Conservation (phyloP, 768 basidiomycete species). For the Cystofilobasidium macerans region DNA sequence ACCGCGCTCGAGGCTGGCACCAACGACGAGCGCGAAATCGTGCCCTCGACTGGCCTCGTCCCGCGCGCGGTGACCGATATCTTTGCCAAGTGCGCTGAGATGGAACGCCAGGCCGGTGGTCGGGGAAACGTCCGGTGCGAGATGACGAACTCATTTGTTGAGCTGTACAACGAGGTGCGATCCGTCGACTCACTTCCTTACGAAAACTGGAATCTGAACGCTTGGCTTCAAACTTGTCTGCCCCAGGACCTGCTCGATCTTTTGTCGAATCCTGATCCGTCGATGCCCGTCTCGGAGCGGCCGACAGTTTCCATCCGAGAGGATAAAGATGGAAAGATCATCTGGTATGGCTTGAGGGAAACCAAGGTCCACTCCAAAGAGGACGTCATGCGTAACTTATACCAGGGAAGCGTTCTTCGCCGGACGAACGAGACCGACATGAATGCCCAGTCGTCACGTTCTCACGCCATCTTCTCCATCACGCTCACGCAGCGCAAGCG, state of each 20-base stretch:
- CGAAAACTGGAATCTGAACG: too few relatives aligned
- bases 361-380: conserved; percentile 67
- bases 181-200: too few relatives aligned
- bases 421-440: conserved; percentile 96
- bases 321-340: conserved; percentile 90
- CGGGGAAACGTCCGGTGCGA: conserved; percentile 51
- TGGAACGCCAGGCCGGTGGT: conserved; percentile 56
- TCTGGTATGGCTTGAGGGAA: conserved; percentile 92
- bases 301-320: conserved; percentile 70
- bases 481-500: conserved; percentile 79
- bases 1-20: conserved; percentile 45
- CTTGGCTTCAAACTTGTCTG: background rate
- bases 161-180: conserved; percentile 82
- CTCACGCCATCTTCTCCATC: conserved; percentile 96
- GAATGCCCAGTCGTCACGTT: conserved; percentile 96
- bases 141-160: conserved; percentile 55
- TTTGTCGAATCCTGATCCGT: conserved; percentile 44
- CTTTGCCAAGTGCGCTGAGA: conserved; percentile 63
- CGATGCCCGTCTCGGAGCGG: conserved; percentile 54
- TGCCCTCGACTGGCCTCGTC: conserved; percentile 57
- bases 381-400: conserved; percentile 81
- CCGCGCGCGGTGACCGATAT: conserved; percentile 84
- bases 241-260: conserved; percentile 78
- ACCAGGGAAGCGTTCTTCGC: conserved; percentile 76
- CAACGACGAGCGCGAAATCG: conserved; percentile 11